Conservation (phyloP, 108 stramenopile genomes). For the Nannochloropsis oceanica region DNA sequence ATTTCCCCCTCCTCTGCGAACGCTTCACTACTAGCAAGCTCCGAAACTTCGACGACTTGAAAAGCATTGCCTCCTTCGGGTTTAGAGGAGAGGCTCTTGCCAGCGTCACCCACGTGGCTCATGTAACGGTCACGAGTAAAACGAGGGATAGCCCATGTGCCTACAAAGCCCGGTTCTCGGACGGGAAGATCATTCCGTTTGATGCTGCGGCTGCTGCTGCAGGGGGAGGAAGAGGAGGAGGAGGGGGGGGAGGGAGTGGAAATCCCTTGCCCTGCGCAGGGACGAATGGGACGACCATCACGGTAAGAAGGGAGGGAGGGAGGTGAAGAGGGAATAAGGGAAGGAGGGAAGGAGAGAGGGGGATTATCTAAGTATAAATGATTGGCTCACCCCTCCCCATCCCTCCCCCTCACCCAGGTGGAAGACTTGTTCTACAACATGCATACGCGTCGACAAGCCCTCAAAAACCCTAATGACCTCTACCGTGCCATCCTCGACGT, state of each 20-base stretch:
- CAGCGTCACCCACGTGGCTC: conserved; percentile 45
- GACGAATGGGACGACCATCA: conserved; percentile 65
- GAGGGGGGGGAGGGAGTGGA: background rate
- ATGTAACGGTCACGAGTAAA: conserved; percentile 37
- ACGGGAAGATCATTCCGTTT: conserved; percentile 45
- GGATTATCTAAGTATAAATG: background rate
- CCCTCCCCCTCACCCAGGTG: background rate
- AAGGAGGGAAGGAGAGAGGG: background rate
- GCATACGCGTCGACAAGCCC: conserved; percentile 58
- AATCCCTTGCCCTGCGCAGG: conserved; percentile 68
- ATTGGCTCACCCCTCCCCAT: background rate
- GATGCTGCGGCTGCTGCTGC: conserved; percentile 4
- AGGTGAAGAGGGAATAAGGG: background rate
- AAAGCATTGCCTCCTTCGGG: conserved; percentile 68
- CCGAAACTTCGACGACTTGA: conserved; percentile 59
- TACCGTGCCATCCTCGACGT: conserved; percentile 61
- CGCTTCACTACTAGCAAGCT: conserved; percentile 93
- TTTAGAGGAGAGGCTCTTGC: conserved; percentile 90
- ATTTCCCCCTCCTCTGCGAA: conserved; percentile 68
- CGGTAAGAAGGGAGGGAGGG: conserved; percentile 25
- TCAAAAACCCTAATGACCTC: conserved; percentile 63
- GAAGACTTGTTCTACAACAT: conserved; percentile 94
- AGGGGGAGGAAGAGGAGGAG: background rate
- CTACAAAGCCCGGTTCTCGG: conserved; percentile 55
- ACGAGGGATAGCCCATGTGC: conserved; percentile 39